Base-by-base conservation (phyloP, 768 basidiomycete species). In the Myochromella boudieri region DNA sequence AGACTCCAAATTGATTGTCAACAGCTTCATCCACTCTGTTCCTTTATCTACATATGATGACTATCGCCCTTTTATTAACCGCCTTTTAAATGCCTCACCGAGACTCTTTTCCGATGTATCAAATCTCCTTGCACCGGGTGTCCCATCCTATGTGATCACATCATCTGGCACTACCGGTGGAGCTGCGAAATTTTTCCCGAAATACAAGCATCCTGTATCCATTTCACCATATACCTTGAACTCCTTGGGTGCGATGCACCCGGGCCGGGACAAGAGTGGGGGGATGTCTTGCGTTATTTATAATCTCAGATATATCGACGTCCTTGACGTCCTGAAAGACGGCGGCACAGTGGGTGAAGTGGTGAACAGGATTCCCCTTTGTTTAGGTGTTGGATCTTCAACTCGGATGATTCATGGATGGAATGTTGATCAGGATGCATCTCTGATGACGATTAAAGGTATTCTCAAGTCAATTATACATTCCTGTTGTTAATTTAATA, bases 121-220 rank as follows among this genome's bases (percentile, higher is more conserved):
- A 17, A 22, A 57, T 25, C 45, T 54, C 8, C 46, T 57, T 27
- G 38, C 56, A 3, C 56, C 53, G 15, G 56, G 53, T 11, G 17
- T 57, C 6, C 56, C 56, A 10, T 6, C 32, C 5, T 57, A 44
- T 28, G 46, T 57, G 21, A 31, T 53, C n/a, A 43, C 54, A 14
- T 52, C 50, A 14, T 54, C 56, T 11, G 56, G 56, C 6, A 57
- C 56, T 22, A 37, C 56, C 22, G 53, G 53, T 14, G 41, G 49
- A 14, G 31, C 14, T 2, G 33, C 42, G 9, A 57, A 57, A 34
- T 49, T 41, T 20, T 52, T 52, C 36, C 53, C 48, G 5, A 54
- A 52, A 47, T 57, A 57, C 18, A 37, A 36, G 8, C 48, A 49
- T 21, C 48, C 48, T 22, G 32, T 28, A 6, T 38, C 34, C 3